These are phyloP conservation scores for Centaurea solstitialis DNA, from an alignment of 129 eudicot genomes.

Conservation along the genomic window DNA sequence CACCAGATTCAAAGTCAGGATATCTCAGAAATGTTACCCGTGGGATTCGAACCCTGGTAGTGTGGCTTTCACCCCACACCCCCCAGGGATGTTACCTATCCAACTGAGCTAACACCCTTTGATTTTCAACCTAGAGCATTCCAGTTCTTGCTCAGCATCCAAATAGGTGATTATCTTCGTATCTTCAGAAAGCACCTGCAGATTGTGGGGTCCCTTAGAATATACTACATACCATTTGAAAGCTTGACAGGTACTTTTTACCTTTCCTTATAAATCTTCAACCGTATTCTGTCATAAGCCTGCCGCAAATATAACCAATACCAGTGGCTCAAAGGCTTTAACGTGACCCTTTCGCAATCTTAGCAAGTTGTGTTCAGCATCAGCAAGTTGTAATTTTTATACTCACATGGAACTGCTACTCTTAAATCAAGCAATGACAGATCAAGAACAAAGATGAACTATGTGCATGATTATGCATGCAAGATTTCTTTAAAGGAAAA, in stretches of 20 bases:
- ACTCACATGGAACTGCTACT: too few relatives aligned
- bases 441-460: too few relatives aligned
- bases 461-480: neutral
- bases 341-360: too few relatives aligned
- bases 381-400: too few relatives aligned
- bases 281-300: conserved; percentile 97
- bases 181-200: conserved; percentile 83
- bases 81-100: too few relatives aligned
- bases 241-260: conserved; percentile 4
- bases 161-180: conserved; percentile 67
- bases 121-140: conserved; percentile 27
- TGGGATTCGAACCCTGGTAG: too few relatives aligned
- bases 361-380: too few relatives aligned
- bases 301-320: conserved; percentile 56
- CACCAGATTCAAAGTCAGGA: too few relatives aligned
- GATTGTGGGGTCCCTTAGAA: conserved; percentile 10
- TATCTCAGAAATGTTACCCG: neutral
- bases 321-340: neutral
- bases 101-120: too few relatives aligned
- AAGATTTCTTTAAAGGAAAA: neutral
- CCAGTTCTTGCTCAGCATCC: conserved; percentile 81
- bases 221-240: conserved; percentile 9
- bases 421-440: too few relatives aligned
- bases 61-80: too few relatives aligned
- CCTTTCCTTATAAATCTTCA: conserved; percentile 79